Percentiles rank a stretch among this genome's conserved stretches.
Evolutionary conservation across 2,329 filamentous ascomycete species (phyloP).

Genomic region (Whalleya microplaca): DNA sequence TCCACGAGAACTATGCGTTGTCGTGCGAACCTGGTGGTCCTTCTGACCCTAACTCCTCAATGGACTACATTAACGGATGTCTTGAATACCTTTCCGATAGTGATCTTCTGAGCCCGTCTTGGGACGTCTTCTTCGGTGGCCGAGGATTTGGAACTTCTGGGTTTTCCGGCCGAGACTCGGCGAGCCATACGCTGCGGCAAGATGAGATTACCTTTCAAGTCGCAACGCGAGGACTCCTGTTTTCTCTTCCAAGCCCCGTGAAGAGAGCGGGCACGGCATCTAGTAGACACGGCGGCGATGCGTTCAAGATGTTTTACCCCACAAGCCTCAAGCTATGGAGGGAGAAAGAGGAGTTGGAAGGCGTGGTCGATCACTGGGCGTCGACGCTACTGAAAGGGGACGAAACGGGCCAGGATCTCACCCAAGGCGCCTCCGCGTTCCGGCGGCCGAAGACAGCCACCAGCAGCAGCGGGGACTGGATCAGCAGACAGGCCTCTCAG

Average conservation of each 20-base stretch:
- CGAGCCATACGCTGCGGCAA: slow-evolving; percentile 79
- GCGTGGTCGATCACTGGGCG: slow-evolving; percentile 71
- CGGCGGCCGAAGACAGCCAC: slow-evolving; percentile 46
- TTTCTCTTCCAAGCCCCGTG: slow-evolving; percentile 83
- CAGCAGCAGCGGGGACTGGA: slow-evolving; percentile 31
- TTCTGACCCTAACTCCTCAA: slow-evolving; percentile 60
- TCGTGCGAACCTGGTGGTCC: slow-evolving; percentile 70
- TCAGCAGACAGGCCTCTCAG: slow-evolving; percentile 22
- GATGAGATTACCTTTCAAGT: slow-evolving; percentile 95
- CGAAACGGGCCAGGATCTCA: slow-evolving; percentile 43
- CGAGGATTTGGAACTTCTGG: slow-evolving; percentile 53
- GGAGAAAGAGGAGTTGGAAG: slow-evolving; percentile 79
- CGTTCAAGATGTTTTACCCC: slow-evolving; percentile 92
- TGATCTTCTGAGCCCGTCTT: slow-evolving; percentile 79
- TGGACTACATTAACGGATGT: slow-evolving; percentile 83
- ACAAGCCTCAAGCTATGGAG: slow-evolving; percentile 83
- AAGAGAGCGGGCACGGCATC: slow-evolving; percentile 62
- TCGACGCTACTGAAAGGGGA: slow-evolving; percentile 62
- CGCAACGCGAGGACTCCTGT: slow-evolving; percentile 83
- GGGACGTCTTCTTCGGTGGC: slow-evolving; percentile 68
- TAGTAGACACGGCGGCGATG: slow-evolving; percentile 57
- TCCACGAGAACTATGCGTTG: slow-evolving; percentile 91
- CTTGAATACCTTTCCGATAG: slow-evolving; percentile 85
- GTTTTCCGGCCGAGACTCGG: slow-evolving; percentile 57
- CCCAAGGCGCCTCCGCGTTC: slow-evolving; percentile 54